Evolutionary conservation across 2,329 filamentous ascomycete species (phyloP), one percentile per base, ranked within the genome.

Genomic region (Aspergillus persii): DNA sequence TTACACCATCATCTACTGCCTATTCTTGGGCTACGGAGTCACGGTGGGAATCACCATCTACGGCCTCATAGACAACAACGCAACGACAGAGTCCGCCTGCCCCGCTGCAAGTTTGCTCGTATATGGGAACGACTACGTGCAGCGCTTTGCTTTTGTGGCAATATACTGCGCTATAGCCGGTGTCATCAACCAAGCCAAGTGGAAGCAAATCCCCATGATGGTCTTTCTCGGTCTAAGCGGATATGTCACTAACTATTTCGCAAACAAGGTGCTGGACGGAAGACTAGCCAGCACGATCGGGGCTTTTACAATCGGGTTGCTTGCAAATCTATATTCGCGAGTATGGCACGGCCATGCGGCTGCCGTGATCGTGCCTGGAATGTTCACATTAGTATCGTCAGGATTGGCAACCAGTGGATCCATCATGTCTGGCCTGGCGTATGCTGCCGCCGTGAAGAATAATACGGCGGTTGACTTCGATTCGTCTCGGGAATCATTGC

Each of bases 311-410:
- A 86, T 95, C 15, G 91, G 91, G 8, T 83, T 92, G 30, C 77
- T 92, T 48, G 90, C 90, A 15, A 95, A 95, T 66, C 68, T 92
- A 4, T 93, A 94, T 76, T 88, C 87, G 12, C 84, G 90, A 2
- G 64, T 81, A 36, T 74, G 89, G 26, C 91, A 92, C 70, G 90
- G 89, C 2, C 84, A 96, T 7, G 92, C 92, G 0, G 91, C 91
- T 0, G 90, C 91, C 0, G 89, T 90, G 5, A 90, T 96, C 81
- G 80, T 96, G 9, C 92, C 92, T 0, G 92, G 89, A 15, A 95
- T 96, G 63, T 96, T 95, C 64, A 83, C 86, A 1, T 83, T 86
- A 61, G 84, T 87, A 0, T 84, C 84, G 0, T 83, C 80, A 1
- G 84, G 85, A 7, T 71, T 87, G 5, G 81, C 84, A 5, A 82